Conservation (phyloP, 148 eudicot genomes). For the Rheum nobile region DNA sequence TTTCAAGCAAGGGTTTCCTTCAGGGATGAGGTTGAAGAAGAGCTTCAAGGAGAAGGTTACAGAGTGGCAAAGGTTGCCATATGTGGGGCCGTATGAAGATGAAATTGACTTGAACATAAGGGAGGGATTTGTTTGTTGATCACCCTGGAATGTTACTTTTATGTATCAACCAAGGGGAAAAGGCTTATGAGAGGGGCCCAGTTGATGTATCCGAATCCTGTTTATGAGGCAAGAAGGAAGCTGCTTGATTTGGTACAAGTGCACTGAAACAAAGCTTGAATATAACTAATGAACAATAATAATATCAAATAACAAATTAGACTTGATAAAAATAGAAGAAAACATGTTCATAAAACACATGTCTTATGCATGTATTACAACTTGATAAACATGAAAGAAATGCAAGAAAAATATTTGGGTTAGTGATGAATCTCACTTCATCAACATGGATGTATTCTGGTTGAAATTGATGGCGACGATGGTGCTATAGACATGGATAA, state of each 20-base stretch:
- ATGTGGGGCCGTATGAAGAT: constrained; percentile 69
- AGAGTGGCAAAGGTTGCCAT: constrained; percentile 71
- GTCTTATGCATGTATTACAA: too few relatives aligned
- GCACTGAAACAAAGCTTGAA: too few relatives aligned
- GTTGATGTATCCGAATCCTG: constrained; percentile 62
- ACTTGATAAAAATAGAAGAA: too few relatives aligned
- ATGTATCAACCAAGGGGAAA: constrained; percentile 80
- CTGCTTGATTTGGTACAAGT: constrained; percentile 80
- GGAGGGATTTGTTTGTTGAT: constrained; percentile 86
- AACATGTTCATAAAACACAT: too few relatives aligned
- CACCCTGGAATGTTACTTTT: constrained; percentile 97
- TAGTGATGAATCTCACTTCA: too few relatives aligned
- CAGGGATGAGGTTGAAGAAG: constrained; percentile 74
- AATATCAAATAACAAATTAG: too few relatives aligned
- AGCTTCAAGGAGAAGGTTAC: constrained; percentile 59
- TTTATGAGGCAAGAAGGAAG: constrained; percentile 70
- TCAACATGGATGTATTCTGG: too few relatives aligned
- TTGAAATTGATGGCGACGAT: too few relatives aligned
- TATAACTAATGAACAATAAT: too few relatives aligned
- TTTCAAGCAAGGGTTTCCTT: constrained; percentile 81
- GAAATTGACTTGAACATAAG: constrained; percentile 81
- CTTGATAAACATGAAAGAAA: too few relatives aligned
- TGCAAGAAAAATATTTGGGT: too few relatives aligned
- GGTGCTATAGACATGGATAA: too few relatives aligned
- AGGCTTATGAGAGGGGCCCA: constrained; percentile 82